A percentile compares a stretch with the other conserved stretches of the same genome.
phyloP scores from a whole-genome alignment of 371 early-diverging fungal genomes.

The Mucor plumbeus region DNA sequence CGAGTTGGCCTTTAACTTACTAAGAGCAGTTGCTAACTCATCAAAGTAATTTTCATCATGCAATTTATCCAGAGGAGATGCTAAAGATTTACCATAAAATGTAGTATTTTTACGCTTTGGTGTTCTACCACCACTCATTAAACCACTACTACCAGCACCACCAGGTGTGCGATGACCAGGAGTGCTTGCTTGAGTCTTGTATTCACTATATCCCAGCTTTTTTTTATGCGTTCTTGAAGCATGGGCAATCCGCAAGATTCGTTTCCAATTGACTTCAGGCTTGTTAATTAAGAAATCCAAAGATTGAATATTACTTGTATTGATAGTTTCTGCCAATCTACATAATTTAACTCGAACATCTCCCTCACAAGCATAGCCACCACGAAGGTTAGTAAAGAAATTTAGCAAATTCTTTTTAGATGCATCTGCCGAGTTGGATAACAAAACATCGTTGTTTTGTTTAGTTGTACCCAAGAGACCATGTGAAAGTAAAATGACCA shows the following conservation, averaged over 20 bases:
- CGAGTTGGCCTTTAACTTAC: constrained; percentile 22
- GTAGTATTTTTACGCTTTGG: constrained; percentile 48
- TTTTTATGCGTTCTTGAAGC: constrained; percentile 39
- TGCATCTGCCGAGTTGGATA: constrained; percentile 15
- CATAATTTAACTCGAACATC: constrained; percentile 77
- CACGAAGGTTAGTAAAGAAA: constrained; percentile 82
- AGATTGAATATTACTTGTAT: constrained; percentile 78
- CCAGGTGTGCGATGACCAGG: constrained; percentile 46
- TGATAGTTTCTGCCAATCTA: constrained; percentile 76
- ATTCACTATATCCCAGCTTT: constrained; percentile 56
- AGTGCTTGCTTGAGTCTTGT: constrained; percentile 58
- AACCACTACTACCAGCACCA: constrained; percentile 4
- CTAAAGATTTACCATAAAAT: constrained; percentile 38
- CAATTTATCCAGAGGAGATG: constrained; percentile 35
- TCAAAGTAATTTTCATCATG: constrained; percentile 43
- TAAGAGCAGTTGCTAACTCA: constrained; percentile 32
- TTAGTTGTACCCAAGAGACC: constrained; percentile 20
- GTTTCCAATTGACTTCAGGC: constrained; percentile 73
- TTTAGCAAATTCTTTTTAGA: constrained; percentile 74
- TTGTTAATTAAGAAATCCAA: constrained; percentile 84
- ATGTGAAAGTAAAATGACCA: constrained; percentile 76
- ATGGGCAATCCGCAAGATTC: constrained; percentile 59
- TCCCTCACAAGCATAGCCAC: constrained; percentile 60
- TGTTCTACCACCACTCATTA: constrained; percentile 27
- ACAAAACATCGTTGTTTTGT: background rate